Conservation (phyloP, 805 yeast genomes). For the Sungouiella blattae region DNA sequence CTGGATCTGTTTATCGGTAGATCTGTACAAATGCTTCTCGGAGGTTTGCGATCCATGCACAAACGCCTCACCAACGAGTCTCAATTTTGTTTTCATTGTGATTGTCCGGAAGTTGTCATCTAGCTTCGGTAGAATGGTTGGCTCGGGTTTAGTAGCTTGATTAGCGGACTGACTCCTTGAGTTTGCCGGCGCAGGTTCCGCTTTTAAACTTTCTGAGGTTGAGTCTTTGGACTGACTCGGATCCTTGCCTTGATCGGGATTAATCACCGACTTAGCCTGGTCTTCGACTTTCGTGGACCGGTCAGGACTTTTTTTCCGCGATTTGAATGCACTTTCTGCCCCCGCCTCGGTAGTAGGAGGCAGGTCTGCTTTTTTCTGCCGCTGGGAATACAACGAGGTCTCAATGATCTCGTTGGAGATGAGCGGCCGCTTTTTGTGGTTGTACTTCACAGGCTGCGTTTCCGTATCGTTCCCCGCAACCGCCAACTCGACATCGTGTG, state of each 20-base stretch:
- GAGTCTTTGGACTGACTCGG: not conserved
- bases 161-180: too few species aligned
- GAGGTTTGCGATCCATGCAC: constrained; percentile 11
- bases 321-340: not conserved
- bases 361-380: not conserved
- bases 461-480: constrained; percentile 34
- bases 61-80: constrained; percentile 18
- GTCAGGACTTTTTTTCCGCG: constrained; percentile 1
- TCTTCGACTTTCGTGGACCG: not conserved
- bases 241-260: not conserved
- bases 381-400: constrained; percentile 13
- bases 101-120: constrained; percentile 18
- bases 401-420: constrained; percentile 36
- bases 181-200: not conserved
- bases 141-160: not conserved
- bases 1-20: constrained; percentile 6
- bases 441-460: constrained; percentile 30
- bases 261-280: not conserved
- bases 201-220: too few species aligned
- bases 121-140: constrained; percentile 13
- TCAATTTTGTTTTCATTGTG: constrained; percentile 16
- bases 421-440: constrained; percentile 28
- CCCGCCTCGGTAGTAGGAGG: too few species aligned
- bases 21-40: constrained; percentile 14
- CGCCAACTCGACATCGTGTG: constrained; percentile 22